Base-by-base conservation (phyloP, 148 eudicot species). In the Agrostemma githago region DNA sequence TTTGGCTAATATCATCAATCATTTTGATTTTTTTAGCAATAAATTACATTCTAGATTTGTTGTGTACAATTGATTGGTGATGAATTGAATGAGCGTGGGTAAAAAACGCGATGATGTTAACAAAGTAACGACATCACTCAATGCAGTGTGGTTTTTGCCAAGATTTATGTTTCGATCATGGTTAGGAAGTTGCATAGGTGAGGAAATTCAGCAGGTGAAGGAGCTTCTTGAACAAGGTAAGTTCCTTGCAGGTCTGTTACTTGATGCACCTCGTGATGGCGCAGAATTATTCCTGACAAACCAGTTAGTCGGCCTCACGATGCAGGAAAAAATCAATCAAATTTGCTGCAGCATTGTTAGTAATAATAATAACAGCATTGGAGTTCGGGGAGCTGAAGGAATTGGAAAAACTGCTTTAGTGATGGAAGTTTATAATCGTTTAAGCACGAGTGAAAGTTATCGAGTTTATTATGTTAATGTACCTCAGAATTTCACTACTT, bases 321-420 rank as follows among this genome's bases (percentile, higher is more conserved):
- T 41, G 10, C 42, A 1, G 3, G 44, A 43, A 65, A 77, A 77
- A 43, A n/a, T 77, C 17, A 58, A 72, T 19, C 56, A 72, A 43
- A 72, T 77, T 4, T 72, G 42, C 66, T 54, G 15, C 8, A 39
- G 72, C 15, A n/a, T n/a, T n/a, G n/a, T n/a, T n/a, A 39, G 72
- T 34, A 41, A 40, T n/a, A 58, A 66, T 40, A 41, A 20, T n/a
- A 58, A 66, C 48, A n/a, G n/a, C 53, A 68, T 77, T 42, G 83
- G 77, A 8, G 78, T 81, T n/a, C 59, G 60, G 41, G 83, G 80
- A 17, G 10, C 8, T 1, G 71, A 51, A 42, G 83, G 83, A 39
- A 73, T 81, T 6, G 83, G 83, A 54, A 81, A 81, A 77, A 81
- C 71, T 41, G 70, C 74, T 2, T 5, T 81, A 46, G 21, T 81